Conservation (phyloP, 164 flowering plant species). For the Magnolia changhungtana region DNA sequence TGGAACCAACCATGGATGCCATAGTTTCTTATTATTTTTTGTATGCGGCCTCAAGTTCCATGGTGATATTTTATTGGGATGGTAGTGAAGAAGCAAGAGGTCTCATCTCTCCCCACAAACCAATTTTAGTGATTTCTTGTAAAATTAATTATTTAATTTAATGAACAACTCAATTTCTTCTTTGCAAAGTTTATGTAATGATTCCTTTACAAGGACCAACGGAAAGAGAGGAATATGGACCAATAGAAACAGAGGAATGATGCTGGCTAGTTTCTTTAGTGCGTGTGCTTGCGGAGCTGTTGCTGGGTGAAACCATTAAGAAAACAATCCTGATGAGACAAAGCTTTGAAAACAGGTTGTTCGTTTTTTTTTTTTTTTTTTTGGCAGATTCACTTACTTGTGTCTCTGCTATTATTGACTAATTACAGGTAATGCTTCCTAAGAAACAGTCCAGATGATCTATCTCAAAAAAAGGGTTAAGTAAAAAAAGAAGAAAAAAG, state of each 20-base stretch:
- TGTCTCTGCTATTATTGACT: background rate
- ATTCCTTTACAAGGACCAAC: background rate
- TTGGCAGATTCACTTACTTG: background rate
- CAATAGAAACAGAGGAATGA: background rate
- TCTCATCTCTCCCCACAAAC: background rate
- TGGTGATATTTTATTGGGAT: background rate
- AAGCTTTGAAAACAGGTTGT: background rate
- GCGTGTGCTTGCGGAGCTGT: background rate
- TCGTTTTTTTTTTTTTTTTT: too few species aligned
- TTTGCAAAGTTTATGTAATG: background rate
- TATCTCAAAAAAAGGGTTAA: background rate
- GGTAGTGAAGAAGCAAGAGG: background rate
- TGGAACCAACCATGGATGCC: constrained; percentile 10
- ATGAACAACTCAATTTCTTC: background rate
- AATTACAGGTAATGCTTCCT: background rate
- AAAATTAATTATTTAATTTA: background rate
- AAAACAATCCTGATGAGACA: background rate
- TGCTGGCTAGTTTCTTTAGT: background rate
- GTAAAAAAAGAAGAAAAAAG: too few species aligned
- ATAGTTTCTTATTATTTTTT: constrained; percentile 11
- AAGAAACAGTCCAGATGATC: background rate
- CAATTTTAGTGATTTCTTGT: background rate
- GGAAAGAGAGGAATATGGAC: background rate
- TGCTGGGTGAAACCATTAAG: background rate
- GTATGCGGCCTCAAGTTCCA: constrained; percentile 1